These are phyloP conservation scores for Coniochaeta prunicola DNA, from an alignment of 2,329 filamentous ascomycete species.

Conservation along the genomic window DNA sequence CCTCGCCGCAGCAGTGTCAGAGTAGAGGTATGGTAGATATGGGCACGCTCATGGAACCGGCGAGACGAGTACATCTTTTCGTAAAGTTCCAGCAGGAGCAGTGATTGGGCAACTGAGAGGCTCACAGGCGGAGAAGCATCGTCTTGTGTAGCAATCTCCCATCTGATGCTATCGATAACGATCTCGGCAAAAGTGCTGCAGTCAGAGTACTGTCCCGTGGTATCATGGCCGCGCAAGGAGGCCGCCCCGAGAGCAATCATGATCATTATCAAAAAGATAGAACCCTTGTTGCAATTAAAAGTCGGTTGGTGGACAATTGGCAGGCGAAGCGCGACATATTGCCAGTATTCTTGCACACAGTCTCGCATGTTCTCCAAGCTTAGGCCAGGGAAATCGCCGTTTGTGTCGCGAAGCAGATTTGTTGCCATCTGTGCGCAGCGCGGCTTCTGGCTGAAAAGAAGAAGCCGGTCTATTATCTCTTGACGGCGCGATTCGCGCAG, in stretches of 20 bases:
- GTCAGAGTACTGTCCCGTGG: slow-evolving; percentile 38
- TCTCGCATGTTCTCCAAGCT: slow-evolving; percentile 77
- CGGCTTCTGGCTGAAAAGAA: slow-evolving; percentile 33
- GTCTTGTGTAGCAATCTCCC: slow-evolving; percentile 75
- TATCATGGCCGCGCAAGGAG: slow-evolving; percentile 61
- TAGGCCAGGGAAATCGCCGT: slow-evolving; percentile 41
- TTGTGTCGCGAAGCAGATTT: slow-evolving; percentile 29
- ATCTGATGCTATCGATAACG: slow-evolving; percentile 66
- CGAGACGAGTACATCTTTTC: slow-evolving; percentile 89
- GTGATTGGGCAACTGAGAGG: slow-evolving; percentile 80
- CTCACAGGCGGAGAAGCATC: slow-evolving; percentile 79
- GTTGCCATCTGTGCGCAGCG: slow-evolving; percentile 25
- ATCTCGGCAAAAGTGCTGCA: slow-evolving; percentile 45
- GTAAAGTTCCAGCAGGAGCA: slow-evolving; percentile 78
- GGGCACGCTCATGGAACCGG: slow-evolving; percentile 75
- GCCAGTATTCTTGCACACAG: slow-evolving; percentile 83
- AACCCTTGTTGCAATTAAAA: slow-evolving; percentile 73
- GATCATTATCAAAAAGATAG: slow-evolving; percentile 67
- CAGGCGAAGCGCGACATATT: slow-evolving; percentile 74
- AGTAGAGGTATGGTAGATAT: slow-evolving; percentile 84
- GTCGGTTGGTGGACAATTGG: slow-evolving; percentile 86
- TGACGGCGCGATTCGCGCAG: slow-evolving; percentile 36
- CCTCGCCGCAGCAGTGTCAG: slow-evolving; percentile 79
- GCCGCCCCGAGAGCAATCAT: slow-evolving; percentile 82
- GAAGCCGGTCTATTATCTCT: slow-evolving; percentile 36